Conservation (phyloP, 2,329 filamentous ascomycete species). For the Verticillium nonalfalfae region DNA sequence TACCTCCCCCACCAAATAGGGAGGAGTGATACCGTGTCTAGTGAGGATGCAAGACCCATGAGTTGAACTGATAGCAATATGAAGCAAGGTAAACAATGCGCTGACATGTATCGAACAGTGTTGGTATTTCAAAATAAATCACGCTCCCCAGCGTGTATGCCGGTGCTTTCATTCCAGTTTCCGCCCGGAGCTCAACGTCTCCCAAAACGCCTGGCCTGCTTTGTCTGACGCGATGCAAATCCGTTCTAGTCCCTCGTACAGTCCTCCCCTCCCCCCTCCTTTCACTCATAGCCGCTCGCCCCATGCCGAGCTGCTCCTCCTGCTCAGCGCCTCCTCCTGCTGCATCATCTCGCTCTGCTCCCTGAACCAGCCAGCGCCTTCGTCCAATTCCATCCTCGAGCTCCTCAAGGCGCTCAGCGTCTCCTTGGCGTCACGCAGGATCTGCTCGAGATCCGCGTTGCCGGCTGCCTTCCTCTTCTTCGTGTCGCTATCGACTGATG, state of each 20-base stretch:
- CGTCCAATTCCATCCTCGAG: slow-evolving; percentile 37
- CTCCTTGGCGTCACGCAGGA: slow-evolving; percentile 33
- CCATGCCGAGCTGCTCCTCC: slow-evolving; percentile 25
- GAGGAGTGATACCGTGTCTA: no score
- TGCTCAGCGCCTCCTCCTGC: slow-evolving; percentile 25
- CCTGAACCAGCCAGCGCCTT: slow-evolving; percentile 38
- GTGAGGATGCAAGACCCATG: no score
- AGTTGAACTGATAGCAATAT: no score
- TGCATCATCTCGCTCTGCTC: slow-evolving; percentile 36
- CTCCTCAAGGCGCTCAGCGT: slow-evolving; percentile 28
- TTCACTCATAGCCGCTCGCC: slow-evolving; percentile 12
- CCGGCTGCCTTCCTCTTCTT: slow-evolving; percentile 19
- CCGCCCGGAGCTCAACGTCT: background rate
- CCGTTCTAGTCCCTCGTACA: background rate
- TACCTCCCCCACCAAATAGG: no score
- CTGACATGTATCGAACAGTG: background rate
- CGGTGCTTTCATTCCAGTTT: background rate
- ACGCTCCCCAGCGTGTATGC: background rate
- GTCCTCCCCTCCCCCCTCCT: background rate
- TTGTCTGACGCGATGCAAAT: slow-evolving; percentile 1
- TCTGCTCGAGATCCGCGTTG: slow-evolving; percentile 25
- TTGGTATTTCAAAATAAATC: background rate
- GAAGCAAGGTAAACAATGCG: no score
- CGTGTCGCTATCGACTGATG: slow-evolving; percentile 7
- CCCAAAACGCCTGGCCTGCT: background rate